Percentiles rank a stretch among this genome's conserved stretches.
Conservation (phyloP, 192 early-diverging fungal species). For the Coemansia pectinata region DNA sequence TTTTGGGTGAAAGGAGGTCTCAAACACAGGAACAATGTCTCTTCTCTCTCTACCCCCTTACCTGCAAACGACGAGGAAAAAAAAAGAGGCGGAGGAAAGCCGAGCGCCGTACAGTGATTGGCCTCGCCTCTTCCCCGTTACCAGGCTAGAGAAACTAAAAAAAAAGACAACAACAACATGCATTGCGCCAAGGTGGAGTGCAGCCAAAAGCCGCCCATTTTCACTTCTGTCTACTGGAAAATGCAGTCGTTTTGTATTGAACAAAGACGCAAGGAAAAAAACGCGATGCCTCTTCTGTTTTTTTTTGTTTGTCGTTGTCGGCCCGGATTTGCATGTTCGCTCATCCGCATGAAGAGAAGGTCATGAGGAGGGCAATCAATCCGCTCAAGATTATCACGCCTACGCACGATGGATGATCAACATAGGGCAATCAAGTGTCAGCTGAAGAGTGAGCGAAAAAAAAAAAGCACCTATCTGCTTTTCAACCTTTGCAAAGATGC, state of each 20-base stretch:
- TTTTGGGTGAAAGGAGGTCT: background rate
- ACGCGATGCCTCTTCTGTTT: background rate
- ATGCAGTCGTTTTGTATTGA: background rate
- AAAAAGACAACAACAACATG: constrained; percentile 8
- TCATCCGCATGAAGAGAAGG: background rate
- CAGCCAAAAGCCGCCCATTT: constrained; percentile 3
- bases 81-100: background rate
- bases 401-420: background rate
- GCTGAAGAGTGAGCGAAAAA: background rate
- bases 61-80: background rate
- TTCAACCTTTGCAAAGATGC: background rate
- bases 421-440: background rate
- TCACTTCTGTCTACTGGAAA: constrained; percentile 1
- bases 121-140: background rate
- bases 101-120: background rate
- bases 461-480: background rate
- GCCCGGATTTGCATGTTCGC: background rate
- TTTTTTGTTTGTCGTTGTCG: background rate
- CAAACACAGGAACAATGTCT: constrained; percentile 3
- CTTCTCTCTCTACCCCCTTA: background rate
- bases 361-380: constrained; percentile 8
- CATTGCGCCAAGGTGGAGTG: constrained; percentile 11
- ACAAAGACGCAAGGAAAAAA: background rate
- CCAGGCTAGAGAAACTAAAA: background rate
- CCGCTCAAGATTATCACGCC: background rate